A percentile compares a stretch with the other conserved stretches of the same genome.
Conservation (phyloP, 805 yeast genomes). For the Lipomyces lipofer region DNA sequence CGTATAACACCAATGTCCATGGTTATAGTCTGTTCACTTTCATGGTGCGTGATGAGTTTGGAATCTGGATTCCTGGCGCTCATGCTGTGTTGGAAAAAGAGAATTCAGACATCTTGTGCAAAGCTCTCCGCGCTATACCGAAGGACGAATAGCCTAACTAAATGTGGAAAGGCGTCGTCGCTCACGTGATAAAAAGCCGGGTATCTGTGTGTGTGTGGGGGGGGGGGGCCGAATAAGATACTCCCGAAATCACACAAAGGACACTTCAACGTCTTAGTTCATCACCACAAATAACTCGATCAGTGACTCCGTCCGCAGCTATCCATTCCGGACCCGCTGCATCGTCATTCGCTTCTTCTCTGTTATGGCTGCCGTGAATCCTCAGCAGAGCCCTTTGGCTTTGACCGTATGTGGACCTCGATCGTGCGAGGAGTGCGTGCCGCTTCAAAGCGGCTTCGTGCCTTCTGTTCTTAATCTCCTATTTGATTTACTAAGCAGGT, state of each 20-base stretch:
- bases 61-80: background rate
- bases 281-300: too few relatives aligned
- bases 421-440: background rate
- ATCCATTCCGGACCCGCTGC: too few relatives aligned
- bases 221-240: too few relatives aligned
- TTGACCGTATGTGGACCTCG: conserved; percentile 2
- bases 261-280: too few relatives aligned
- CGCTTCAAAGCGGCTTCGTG: background rate
- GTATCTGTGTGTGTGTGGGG: too few relatives aligned
- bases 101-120: background rate
- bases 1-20: background rate
- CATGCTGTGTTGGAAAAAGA: background rate
- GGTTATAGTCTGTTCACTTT: background rate
- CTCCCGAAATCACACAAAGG: too few relatives aligned
- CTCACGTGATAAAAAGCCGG: too few relatives aligned
- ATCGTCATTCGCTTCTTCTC: too few relatives aligned
- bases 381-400: conserved; percentile 9
- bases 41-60: background rate
- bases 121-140: too few relatives aligned
- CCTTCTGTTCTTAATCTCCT: background rate
- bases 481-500: background rate
- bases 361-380: background rate
- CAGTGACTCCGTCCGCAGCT: too few relatives aligned
- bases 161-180: too few relatives aligned
- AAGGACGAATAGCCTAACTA: too few relatives aligned